Conservation (phyloP, 345 rosid genomes). For the Noccaea caerulescens region DNA sequence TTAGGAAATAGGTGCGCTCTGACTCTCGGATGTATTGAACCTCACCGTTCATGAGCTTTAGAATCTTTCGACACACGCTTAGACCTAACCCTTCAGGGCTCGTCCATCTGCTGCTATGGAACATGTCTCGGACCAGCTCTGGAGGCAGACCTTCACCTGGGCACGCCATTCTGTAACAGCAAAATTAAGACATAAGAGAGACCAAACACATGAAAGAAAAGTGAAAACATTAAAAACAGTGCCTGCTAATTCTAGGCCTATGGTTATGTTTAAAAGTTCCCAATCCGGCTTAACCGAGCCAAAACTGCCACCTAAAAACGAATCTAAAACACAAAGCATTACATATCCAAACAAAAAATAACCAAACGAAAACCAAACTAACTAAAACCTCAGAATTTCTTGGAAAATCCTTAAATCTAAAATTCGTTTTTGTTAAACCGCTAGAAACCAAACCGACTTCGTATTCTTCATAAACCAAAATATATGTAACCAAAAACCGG, state of each 20-base stretch:
- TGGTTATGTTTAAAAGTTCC: conserved; percentile 11
- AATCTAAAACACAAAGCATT: conserved; percentile 4
- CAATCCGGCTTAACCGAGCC: not conserved
- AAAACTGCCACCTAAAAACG: conserved; percentile 8
- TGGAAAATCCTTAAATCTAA: not conserved
- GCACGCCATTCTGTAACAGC: conserved; percentile 71
- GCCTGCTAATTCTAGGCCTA: not conserved
- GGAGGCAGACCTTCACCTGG: conserved; percentile 96
- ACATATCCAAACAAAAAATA: not conserved
- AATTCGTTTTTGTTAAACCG: not conserved
- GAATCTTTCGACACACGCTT: conserved; percentile 89
- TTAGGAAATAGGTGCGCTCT: conserved; percentile 81
- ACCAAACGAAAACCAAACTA: not conserved
- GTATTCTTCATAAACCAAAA: not conserved
- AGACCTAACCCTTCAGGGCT: conserved; percentile 90
- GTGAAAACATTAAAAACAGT: not conserved
- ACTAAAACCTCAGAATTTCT: not conserved
- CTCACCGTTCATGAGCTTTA: conserved; percentile 90
- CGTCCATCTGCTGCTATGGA: conserved; percentile 75
- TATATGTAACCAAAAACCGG: not conserved
- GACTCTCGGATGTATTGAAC: conserved; percentile 92
- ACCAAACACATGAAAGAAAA: not conserved
- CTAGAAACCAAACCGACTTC: not conserved
- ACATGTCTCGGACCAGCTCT: conserved; percentile 93
- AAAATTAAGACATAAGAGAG: conserved; percentile 9